phyloP scores from a whole-genome alignment of 495 filamentous ascomycete genomes.

The Jackrogersella multiformis region DNA sequence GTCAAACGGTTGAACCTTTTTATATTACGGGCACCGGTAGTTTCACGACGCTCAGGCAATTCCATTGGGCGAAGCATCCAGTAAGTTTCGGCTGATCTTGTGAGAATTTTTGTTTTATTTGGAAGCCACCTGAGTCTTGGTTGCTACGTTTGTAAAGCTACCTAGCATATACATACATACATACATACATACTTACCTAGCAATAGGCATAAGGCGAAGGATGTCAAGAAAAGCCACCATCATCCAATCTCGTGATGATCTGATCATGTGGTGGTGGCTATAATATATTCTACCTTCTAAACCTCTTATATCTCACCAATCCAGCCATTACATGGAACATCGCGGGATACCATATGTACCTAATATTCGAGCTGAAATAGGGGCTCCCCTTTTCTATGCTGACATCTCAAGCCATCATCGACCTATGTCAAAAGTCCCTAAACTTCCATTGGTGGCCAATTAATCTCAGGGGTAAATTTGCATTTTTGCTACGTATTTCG shows the following conservation, averaged over 20 bases:
- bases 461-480: too few species aligned
- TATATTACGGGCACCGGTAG: too few species aligned
- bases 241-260: background rate
- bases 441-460: too few species aligned
- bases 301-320: background rate
- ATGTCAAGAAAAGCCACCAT: background rate
- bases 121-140: background rate
- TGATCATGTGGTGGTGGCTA: background rate
- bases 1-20: background rate
- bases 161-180: too few species aligned
- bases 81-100: background rate
- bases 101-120: background rate
- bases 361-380: slow-evolving; percentile 1
- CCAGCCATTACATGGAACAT: background rate
- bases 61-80: too few species aligned
- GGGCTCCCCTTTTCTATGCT: background rate
- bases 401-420: background rate
- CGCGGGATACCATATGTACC: too few species aligned
- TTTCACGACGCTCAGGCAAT: too few species aligned
- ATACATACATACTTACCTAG: too few species aligned
- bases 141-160: too few species aligned
- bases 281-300: background rate
- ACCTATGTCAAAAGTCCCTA: background rate
- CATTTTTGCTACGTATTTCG: too few species aligned
- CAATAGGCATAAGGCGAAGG: background rate